phyloP scores from a whole-genome alignment of 768 basidiomycete species.

The Mycena galopus region DNA sequence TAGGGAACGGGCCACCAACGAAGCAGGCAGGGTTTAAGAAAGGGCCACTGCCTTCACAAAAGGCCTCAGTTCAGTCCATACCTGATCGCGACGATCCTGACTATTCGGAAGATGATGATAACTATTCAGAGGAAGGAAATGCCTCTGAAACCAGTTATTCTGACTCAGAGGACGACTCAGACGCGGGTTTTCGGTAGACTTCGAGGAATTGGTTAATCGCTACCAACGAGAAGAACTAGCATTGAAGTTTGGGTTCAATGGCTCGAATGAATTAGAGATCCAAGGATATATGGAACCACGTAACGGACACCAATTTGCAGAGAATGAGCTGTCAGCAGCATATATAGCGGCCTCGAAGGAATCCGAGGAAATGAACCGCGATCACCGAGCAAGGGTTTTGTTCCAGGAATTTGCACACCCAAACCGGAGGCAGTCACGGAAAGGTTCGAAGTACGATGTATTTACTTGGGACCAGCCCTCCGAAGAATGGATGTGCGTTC shows the following conservation, averaged over 20 bases:
- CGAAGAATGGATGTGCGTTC: too few relatives aligned
- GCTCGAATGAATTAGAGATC: neutral
- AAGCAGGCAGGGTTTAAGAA: too few relatives aligned
- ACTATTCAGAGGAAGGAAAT: neutral
- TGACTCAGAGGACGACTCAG: neutral
- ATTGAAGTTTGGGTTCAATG: neutral
- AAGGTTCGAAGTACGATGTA: neutral
- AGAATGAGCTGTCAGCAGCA: neutral
- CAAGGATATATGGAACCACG: neutral
- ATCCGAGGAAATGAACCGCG: neutral
- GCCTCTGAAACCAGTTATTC: too few relatives aligned
- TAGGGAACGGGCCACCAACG: too few relatives aligned
- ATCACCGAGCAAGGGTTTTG: neutral
- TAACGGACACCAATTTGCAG: neutral
- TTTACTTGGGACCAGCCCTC: neutral
- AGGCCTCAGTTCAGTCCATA: neutral
- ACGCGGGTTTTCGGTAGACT: neutral
- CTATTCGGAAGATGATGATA: neutral
- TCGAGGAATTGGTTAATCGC: neutral
- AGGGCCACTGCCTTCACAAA: too few relatives aligned
- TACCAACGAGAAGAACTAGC: neutral
- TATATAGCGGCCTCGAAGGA: neutral
- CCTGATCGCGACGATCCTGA: neutral
- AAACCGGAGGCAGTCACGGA: neutral
- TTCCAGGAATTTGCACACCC: neutral